Evolutionary conservation across 2,329 filamentous ascomycete genomes (phyloP).

Genomic region (Phyllosticta paracitricarpa): DNA sequence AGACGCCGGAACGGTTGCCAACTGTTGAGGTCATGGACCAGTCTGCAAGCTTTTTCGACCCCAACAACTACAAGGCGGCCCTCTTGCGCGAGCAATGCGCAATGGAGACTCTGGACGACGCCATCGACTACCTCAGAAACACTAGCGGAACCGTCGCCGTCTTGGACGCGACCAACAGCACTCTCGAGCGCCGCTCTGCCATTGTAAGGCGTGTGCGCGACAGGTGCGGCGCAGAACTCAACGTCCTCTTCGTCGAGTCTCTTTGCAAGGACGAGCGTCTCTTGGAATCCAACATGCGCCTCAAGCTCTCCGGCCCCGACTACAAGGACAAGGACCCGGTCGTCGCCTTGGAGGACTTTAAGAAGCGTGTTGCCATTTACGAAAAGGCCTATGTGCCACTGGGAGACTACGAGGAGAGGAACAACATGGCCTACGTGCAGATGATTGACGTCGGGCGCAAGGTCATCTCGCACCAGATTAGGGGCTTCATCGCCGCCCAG

Average conservation of each 20-base stretch:
- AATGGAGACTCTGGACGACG: slow-evolving; percentile 81
- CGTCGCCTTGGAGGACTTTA: slow-evolving; percentile 81
- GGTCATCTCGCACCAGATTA: slow-evolving; percentile 79
- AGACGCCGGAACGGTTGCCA: slow-evolving; percentile 17
- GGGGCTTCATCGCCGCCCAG: slow-evolving; percentile 82
- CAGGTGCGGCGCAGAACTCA: slow-evolving; percentile 72
- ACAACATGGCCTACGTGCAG: slow-evolving; percentile 90
- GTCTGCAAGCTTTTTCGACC: slow-evolving; percentile 72
- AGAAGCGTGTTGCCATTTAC: slow-evolving; percentile 81
- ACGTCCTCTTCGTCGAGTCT: slow-evolving; percentile 91
- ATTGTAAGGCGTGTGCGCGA: slow-evolving; percentile 75
- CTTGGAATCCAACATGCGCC: slow-evolving; percentile 90
- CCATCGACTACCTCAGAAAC: slow-evolving; percentile 78
- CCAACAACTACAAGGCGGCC: neutral
- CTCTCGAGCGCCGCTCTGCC: slow-evolving; percentile 69
- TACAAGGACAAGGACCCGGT: slow-evolving; percentile 89
- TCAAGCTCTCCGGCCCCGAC: slow-evolving; percentile 91
- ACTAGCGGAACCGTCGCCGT: slow-evolving; percentile 85
- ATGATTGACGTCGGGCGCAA: slow-evolving; percentile 98
- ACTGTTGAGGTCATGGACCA: slow-evolving; percentile 61
- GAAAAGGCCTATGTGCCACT: slow-evolving; percentile 89
- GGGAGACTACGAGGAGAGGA: slow-evolving; percentile 79
- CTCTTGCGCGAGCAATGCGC: slow-evolving; percentile 63
- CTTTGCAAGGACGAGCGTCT: slow-evolving; percentile 77
- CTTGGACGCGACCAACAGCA: slow-evolving; percentile 95